Conservation (phyloP, 164 flowering plant species). For the Chimonanthus salicifolius region DNA sequence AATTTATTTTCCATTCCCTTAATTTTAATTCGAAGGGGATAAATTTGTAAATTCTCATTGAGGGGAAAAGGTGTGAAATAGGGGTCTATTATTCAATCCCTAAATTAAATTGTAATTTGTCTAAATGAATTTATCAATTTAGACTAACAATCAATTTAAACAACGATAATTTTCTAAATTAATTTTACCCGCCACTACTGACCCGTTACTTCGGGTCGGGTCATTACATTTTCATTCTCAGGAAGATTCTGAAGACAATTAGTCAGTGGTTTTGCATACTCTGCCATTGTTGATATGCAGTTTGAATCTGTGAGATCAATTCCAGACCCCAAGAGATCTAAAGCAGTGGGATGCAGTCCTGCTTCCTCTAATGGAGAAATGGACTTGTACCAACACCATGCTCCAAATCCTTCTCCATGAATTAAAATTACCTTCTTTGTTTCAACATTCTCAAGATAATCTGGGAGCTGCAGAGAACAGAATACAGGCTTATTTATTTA, state of each 20-base stretch:
- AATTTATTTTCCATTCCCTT: too few relatives aligned
- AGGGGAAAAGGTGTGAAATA: too few relatives aligned
- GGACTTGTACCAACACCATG: slow-evolving; percentile 99
- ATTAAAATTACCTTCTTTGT: slow-evolving; percentile 64
- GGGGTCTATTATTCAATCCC: too few relatives aligned
- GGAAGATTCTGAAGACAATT: slow-evolving; percentile 59
- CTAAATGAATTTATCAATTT: too few relatives aligned
- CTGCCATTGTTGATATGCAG: slow-evolving; percentile 48
- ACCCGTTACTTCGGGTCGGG: too few relatives aligned
- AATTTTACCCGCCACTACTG: too few relatives aligned
- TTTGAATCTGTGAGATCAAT: slow-evolving; percentile 58
- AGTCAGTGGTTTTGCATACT: slow-evolving; percentile 76
- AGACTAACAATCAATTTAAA: too few relatives aligned
- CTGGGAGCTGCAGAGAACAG: slow-evolving; percentile 38
- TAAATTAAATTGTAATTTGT: too few relatives aligned
- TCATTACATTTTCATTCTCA: slow-evolving; percentile 78
- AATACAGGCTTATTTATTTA: background rate
- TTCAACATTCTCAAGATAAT: slow-evolving; percentile 56
- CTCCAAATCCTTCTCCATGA: slow-evolving; percentile 99
- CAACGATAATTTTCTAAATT: too few relatives aligned
- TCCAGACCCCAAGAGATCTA: slow-evolving; percentile 88
- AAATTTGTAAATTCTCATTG: too few relatives aligned
- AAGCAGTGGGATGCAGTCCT: slow-evolving; percentile 59
- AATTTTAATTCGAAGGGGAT: too few relatives aligned
- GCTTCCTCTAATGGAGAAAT: slow-evolving; percentile 80